Conservation (phyloP, 2,329 filamentous ascomycete genomes). For the Colletotrichum cordylinicola region DNA sequence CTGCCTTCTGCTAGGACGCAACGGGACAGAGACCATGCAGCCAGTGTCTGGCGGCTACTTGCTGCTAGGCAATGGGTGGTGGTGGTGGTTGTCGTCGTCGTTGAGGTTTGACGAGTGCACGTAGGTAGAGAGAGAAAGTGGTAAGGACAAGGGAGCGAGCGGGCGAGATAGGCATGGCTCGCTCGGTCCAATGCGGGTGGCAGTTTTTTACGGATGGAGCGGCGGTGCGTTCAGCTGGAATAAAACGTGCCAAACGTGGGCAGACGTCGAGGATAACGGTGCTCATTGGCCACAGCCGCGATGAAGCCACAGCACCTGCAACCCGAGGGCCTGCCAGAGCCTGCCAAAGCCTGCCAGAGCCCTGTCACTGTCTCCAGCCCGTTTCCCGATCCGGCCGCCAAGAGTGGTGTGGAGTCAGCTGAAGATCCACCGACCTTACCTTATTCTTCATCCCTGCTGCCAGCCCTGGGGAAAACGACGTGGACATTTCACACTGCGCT, state of each 20-base stretch:
- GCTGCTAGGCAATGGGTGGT: background rate
- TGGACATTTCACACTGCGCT: background rate
- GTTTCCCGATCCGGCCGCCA: conserved; percentile 18
- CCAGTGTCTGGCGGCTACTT: background rate
- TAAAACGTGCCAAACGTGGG: conserved; percentile 11
- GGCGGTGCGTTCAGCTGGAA: conserved; percentile 16
- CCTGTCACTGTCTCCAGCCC: conserved; percentile 8
- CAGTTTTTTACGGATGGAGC: background rate
- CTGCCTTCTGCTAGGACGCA: conserved; percentile 20
- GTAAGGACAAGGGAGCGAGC: background rate
- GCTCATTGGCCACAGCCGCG: conserved; percentile 10
- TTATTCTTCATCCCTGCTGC: conserved; percentile 15
- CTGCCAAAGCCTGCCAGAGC: background rate
- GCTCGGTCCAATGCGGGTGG: conserved; percentile 12
- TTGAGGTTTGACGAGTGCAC: background rate
- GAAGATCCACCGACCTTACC: conserved; percentile 20
- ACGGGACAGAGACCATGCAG: background rate
- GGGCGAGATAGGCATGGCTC: background rate
- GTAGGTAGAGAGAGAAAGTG: background rate
- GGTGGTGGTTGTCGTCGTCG: background rate
- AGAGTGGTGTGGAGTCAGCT: conserved; percentile 14
- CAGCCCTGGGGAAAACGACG: background rate
- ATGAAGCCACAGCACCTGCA: conserved; percentile 7
- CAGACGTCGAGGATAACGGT: background rate
- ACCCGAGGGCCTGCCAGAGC: background rate